Evolutionary conservation across 495 filamentous ascomycete genomes (phyloP), one percentile per base, ranked within the genome.

Genomic region (Hyphodiscus hymeniophilus): DNA sequence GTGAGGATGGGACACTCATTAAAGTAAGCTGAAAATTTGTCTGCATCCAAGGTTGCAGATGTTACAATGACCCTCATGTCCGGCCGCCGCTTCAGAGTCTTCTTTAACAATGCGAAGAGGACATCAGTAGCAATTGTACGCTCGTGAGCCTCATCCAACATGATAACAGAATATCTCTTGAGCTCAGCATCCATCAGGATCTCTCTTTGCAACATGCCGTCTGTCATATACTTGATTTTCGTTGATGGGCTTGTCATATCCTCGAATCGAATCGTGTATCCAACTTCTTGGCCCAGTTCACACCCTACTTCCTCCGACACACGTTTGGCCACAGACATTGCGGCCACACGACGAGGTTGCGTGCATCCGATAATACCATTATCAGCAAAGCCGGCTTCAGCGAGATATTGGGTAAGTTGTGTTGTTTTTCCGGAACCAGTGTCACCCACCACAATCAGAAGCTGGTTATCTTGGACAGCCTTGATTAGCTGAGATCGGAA

Each of bases 161-260:
- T 97, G 57, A 99, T 96, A 45, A 94, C 87, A 2, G 86, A 89
- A 56, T 99, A 99, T 55, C 81, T 79, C 61, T 76, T 85, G 36
- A 97, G 66, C 57, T 90, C 79, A 0, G 89, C 86, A 59, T 97
- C 94, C 23, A 96, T 70, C 13, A 99, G 70, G 49, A 96, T 87
- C 65, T 99, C 94, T 66, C 92, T 71, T 67, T 97, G 82, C 57
- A 99, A 77, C 85, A 97, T 99, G 64, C 92, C 92, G 53, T 99
- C 92, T 11, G 92, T 99, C 90, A 97, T 96, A 66, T 97, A 99
- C 67, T 97, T 97, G 70, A 99, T 96, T 62, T 81, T 83, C 11
- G 92, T 98, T 12, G 86, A 81, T 1, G 89, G 82, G 52, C 81
- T 85, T 0, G 92, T 95, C 59, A 81, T 85, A 59, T 99, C 94